Evolutionary conservation across 2,329 filamentous ascomycete genomes (phyloP).

Genomic region (Sclerotinia subarctica): DNA sequence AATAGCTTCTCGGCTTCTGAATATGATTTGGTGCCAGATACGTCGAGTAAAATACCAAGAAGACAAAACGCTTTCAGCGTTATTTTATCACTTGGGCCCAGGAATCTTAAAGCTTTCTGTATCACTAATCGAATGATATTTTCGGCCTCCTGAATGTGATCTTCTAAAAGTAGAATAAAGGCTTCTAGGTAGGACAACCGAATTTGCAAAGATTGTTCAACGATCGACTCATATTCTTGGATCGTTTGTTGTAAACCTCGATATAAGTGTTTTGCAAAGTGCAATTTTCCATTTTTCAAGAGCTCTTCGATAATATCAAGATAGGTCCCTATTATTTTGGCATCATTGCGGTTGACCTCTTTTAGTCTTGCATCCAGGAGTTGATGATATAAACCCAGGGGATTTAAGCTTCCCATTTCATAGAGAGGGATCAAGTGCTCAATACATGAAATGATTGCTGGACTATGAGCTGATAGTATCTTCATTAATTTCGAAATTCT

Average conservation of each 20-base stretch:
- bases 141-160: background rate
- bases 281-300: accelerated
- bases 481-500: background rate
- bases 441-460: background rate
- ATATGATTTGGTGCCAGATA: too few relatives aligned
- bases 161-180: accelerated
- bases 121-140: background rate
- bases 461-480: background rate
- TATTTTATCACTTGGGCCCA: background rate
- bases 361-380: background rate
- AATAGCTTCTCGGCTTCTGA: background rate
- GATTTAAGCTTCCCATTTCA: accelerated
- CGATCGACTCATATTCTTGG: background rate
- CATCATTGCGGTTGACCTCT: background rate
- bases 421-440: background rate
- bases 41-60: background rate
- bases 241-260: background rate
- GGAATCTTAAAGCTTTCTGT: background rate
- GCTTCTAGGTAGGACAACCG: background rate
- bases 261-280: background rate
- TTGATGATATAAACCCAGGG: background rate
- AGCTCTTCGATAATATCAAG: background rate
- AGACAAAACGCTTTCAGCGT: background rate
- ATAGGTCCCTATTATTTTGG: background rate
- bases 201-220: background rate